Base-by-base conservation (phyloP, 306 rosid genomes). In the Alnus rubra region DNA sequence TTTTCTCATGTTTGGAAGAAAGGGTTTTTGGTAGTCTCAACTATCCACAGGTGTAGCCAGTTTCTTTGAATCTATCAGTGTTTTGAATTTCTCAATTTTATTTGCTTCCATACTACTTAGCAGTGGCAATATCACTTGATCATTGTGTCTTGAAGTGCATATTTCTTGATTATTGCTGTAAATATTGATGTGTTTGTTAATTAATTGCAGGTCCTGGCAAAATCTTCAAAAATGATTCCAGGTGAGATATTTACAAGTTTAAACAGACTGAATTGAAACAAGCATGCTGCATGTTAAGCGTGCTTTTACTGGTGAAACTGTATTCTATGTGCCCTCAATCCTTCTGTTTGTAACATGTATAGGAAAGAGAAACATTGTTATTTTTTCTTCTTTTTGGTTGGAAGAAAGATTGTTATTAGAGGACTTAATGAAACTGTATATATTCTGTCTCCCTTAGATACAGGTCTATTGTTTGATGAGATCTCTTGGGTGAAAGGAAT, bases 141-240 rank as follows among this genome's bases (percentile, higher is more conserved):
- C 12, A 3, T 9, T 67, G 51, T n/a, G 16, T 67, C 72, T 67
- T 18, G 19, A n/a, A 67, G 31, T 39, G 18, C 23, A 45, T 77
- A 30, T 80, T 37, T 76, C 47, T 48, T 75, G 1, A 31, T 69
- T 71, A 64, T 37, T 9, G 13, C 18, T 42, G 35, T 30, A 10
- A 79, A 79, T n/a, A 5, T 50, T 76, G 39, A 73, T 76, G 42
- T 59, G 63, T 37, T 13, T 83, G 75, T 72, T 69, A 8, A 49
- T 76, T 80, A 45, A 53, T 79, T 90, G 85, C 90, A 95, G 99
- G 99, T 95, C 78, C 87, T 95, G 86, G 99, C 98, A 14, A 95
- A 95, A 85, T 93, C 99, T 18, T 95, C 99, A 12, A 95, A 95
- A 88, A 95, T 93, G 99, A 95, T 95, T 84, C 99, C 99, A 88